Evolutionary conservation across 2,329 filamentous ascomycete genomes (phyloP).

Genomic region (Purpureocillium takamizusanense): DNA sequence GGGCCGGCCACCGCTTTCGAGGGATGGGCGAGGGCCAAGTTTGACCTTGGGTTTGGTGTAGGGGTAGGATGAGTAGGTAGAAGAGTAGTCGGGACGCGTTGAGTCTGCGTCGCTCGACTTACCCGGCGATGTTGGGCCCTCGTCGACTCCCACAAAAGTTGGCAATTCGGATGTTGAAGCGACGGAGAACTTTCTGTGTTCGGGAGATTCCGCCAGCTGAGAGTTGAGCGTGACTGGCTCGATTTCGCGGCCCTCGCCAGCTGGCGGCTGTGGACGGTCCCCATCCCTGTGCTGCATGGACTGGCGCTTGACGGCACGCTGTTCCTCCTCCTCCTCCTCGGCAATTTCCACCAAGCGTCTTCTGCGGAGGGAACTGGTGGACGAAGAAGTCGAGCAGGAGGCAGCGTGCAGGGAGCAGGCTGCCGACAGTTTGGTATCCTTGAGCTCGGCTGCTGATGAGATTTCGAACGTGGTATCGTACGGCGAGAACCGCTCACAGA

Average conservation of each 20-base stretch:
- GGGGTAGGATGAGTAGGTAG: slow-evolving; percentile 35
- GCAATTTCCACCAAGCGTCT: slow-evolving; percentile 82
- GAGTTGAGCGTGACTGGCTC: slow-evolving; percentile 40
- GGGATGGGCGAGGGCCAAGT: slow-evolving; percentile 74
- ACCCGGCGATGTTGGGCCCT: slow-evolving; percentile 34
- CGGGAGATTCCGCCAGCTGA: slow-evolving; percentile 40
- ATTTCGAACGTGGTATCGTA: slow-evolving; percentile 82
- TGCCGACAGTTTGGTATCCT: slow-evolving; percentile 77
- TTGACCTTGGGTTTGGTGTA: slow-evolving; percentile 74
- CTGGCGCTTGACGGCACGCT: slow-evolving; percentile 48
- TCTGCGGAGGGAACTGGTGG: slow-evolving; percentile 67
- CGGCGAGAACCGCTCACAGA: slow-evolving; percentile 67
- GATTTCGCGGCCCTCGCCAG: slow-evolving; percentile 9
- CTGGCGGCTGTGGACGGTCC: slow-evolving; percentile 19
- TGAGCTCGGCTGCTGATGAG: slow-evolving; percentile 64
- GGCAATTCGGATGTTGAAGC: slow-evolving; percentile 40
- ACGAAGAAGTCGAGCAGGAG: slow-evolving; percentile 77
- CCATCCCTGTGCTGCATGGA: slow-evolving; percentile 38
- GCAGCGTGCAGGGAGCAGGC: slow-evolving; percentile 86
- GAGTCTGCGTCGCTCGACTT: slow-evolving; percentile 36
- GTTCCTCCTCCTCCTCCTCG: slow-evolving; percentile 80
- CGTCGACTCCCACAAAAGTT: slow-evolving; percentile 38
- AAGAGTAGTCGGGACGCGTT: slow-evolving; percentile 39
- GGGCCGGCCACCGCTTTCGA: slow-evolving; percentile 52
- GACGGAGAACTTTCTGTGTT: slow-evolving; percentile 37